Evolutionary conservation across 768 basidiomycete genomes (phyloP).

Genomic region (Lanmaoa pseudosensibilis): DNA sequence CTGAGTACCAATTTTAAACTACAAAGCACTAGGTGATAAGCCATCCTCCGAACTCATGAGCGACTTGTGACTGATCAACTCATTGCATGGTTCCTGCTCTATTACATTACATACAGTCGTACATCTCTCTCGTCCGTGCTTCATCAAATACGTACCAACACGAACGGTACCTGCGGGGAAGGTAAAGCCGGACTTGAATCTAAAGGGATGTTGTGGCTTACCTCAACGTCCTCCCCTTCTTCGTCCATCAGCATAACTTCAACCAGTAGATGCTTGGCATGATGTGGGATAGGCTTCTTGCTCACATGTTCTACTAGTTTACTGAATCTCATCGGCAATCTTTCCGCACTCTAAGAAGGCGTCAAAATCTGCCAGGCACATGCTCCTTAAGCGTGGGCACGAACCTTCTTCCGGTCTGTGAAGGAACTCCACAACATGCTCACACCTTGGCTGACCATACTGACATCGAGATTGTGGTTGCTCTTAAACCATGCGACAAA

Average conservation of each 20-base stretch:
- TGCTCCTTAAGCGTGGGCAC: not conserved
- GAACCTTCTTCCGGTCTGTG: conserved; percentile 88
- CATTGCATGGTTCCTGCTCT: not conserved
- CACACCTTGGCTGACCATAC: conserved; percentile 96
- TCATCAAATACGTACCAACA: conserved; percentile 64
- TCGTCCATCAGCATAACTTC: conserved; percentile 95
- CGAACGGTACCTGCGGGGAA: conserved; percentile 69
- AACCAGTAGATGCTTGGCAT: conserved; percentile 81
- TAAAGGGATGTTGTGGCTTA: conserved; percentile 29
- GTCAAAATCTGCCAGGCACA: conserved; percentile 6
- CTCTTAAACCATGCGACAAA: conserved; percentile 82
- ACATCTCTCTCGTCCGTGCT: not conserved
- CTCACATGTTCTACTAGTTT: conserved; percentile 90
- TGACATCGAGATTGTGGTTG: conserved; percentile 82
- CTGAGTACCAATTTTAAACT: not conserved
- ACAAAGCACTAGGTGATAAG: no score
- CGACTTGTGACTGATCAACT: not conserved
- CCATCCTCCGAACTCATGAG: not conserved
- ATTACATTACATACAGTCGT: conserved; percentile 11
- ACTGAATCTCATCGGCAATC: conserved; percentile 86
- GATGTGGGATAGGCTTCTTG: conserved; percentile 88
- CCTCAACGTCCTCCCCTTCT: conserved; percentile 94
- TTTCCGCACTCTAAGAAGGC: conserved; percentile 72
- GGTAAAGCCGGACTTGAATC: conserved; percentile 1
- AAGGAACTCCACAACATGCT: conserved; percentile 98